These are phyloP conservation scores for Clausena lansium DNA, from an alignment of 345 rosid genomes.

Conservation along the genomic window DNA sequence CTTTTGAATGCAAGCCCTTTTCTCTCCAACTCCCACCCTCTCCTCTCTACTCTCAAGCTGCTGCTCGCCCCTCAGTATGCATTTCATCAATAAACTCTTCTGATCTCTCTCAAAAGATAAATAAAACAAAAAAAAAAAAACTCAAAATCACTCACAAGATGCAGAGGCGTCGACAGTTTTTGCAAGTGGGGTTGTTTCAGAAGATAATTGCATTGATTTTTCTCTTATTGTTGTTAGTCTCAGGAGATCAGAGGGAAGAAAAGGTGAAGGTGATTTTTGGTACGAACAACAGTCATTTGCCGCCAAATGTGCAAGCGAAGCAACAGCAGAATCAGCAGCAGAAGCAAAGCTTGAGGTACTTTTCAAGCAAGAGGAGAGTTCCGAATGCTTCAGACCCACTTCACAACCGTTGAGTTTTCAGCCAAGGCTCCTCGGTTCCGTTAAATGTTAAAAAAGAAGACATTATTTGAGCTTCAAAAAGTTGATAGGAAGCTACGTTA, in stretches of 20 bases:
- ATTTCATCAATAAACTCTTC: neutral
- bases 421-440: neutral
- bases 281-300: neutral
- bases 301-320: constrained; percentile 13
- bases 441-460: constrained; percentile 9
- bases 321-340: constrained; percentile 15
- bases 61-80: neutral
- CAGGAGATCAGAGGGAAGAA: constrained; percentile 18
- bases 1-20: constrained; percentile 22
- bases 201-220: constrained; percentile 25
- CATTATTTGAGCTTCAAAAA: neutral
- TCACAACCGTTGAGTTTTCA: constrained; percentile 45
- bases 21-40: neutral
- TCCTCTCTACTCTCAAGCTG: neutral
- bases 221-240: constrained; percentile 24
- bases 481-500: neutral
- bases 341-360: constrained; percentile 15
- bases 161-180: constrained; percentile 12
- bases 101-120: neutral
- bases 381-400: constrained; percentile 72
- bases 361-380: constrained; percentile 54
- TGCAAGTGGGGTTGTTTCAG: constrained; percentile 19
- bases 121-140: neutral
- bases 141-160: neutral
- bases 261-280: constrained; percentile 19